These are phyloP conservation scores for Amanita muscaria DNA, from an alignment of 768 basidiomycete species.

Conservation along the genomic window DNA sequence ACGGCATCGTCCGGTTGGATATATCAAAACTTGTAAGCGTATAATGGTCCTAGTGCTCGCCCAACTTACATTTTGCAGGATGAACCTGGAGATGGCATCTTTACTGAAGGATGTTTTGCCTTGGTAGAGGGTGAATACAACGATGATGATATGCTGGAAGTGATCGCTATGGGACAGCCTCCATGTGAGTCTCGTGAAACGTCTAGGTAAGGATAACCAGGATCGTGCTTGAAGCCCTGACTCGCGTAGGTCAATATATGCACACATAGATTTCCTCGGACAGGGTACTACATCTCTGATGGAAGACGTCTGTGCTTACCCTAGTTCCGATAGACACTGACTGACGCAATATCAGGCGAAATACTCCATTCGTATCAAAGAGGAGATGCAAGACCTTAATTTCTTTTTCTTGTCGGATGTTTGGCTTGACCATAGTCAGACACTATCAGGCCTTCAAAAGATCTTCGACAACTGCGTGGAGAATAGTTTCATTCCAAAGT, in stretches of 20 bases:
- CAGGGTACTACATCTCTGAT: conserved; percentile 82
- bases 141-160: conserved; percentile 78
- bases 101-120: conserved; percentile 93
- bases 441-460: conserved; percentile 67
- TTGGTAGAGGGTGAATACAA: conserved; percentile 96
- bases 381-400: conserved; percentile 66
- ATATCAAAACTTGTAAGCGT: conserved; percentile 71
- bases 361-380: conserved; percentile 50
- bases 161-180: conserved; percentile 94
- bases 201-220: conserved; percentile 49
- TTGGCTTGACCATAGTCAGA: conserved; percentile 86
- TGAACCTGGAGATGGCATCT: conserved; percentile 90
- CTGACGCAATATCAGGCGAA: conserved; percentile 37
- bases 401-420: conserved; percentile 96
- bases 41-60: neutral
- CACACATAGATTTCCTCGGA: conserved; percentile 96
- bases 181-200: conserved; percentile 87
- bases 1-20: conserved; percentile 84
- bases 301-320: conserved; percentile 65
- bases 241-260: conserved; percentile 71
- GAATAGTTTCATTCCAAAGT: conserved; percentile 76
- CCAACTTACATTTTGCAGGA: conserved; percentile 32
- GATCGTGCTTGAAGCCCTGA: conserved; percentile 8
- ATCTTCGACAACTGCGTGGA: conserved; percentile 90
- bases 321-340: neutral